These are phyloP conservation scores for Endothia cerciana DNA, from an alignment of 2,329 filamentous ascomycete genomes.

Conservation along the genomic window DNA sequence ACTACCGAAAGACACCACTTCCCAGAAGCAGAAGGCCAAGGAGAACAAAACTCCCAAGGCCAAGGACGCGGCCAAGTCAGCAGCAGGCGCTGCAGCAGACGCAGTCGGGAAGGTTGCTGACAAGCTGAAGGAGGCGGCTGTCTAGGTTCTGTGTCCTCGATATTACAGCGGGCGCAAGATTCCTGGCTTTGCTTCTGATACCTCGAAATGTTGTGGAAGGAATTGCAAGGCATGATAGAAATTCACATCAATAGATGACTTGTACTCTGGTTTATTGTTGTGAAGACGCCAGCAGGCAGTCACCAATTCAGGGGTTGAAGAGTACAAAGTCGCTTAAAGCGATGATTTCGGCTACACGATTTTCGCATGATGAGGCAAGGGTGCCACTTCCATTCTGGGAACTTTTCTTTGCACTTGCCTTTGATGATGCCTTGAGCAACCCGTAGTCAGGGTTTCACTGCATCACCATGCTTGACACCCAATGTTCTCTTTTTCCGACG, in stretches of 20 bases:
- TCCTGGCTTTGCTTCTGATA: conserved; percentile 11
- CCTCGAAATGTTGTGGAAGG: background rate
- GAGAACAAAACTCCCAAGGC: conserved; percentile 32
- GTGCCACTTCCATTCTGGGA: conserved; percentile 24
- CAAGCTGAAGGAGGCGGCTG: conserved; percentile 36
- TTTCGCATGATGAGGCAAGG: conserved; percentile 17
- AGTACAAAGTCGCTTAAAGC: conserved; percentile 2
- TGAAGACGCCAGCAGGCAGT: background rate
- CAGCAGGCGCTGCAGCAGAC: conserved; percentile 28
- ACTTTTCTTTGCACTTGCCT: background rate
- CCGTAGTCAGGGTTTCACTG: background rate
- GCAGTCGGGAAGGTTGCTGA: conserved; percentile 35
- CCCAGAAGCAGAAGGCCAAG: conserved; percentile 33
- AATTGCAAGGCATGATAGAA: conserved; percentile 4
- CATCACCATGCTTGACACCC: background rate
- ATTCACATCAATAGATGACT: background rate
- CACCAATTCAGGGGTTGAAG: background rate
- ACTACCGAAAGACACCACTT: conserved; percentile 67
- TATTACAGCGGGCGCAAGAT: background rate
- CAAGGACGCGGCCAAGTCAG: conserved; percentile 31
- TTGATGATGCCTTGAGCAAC: background rate
- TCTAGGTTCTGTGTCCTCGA: conserved; percentile 28
- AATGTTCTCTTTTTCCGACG: background rate
- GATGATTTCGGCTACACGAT: conserved; percentile 6
- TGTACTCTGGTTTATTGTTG: background rate